Evolutionary conservation across 2,329 filamentous ascomycete species (phyloP).

Genomic region (Diplodia scrobiculata): DNA sequence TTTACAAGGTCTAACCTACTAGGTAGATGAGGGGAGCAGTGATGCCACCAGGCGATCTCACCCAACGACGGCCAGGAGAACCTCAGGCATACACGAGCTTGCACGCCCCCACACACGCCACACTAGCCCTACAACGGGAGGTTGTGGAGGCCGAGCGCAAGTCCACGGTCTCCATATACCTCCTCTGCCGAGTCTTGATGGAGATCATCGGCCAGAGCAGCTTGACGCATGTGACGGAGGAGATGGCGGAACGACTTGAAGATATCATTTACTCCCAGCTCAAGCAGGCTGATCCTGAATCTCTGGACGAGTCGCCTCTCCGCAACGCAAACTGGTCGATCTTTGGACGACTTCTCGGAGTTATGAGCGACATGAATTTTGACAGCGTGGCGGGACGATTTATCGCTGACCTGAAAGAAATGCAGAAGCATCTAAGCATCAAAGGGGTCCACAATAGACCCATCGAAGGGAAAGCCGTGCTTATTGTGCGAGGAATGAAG

Average conservation of each 20-base stretch:
- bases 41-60: slow-evolving; percentile 18
- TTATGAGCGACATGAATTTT: slow-evolving; percentile 94
- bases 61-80: slow-evolving; percentile 34
- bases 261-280: slow-evolving; percentile 96
- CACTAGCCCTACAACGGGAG: slow-evolving; percentile 64
- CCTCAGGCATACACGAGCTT: slow-evolving; percentile 35
- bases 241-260: slow-evolving; percentile 93
- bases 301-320: slow-evolving; percentile 73
- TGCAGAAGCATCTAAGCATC: slow-evolving; percentile 71
- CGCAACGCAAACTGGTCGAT: slow-evolving; percentile 95
- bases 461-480: slow-evolving; percentile 77
- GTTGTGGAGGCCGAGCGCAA: slow-evolving; percentile 81
- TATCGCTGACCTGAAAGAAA: slow-evolving; percentile 74
- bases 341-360: slow-evolving; percentile 88
- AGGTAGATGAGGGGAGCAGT: slow-evolving; percentile 36
- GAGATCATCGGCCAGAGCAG: slow-evolving; percentile 92
- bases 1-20: slow-evolving; percentile 30
- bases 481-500: slow-evolving; percentile 89
- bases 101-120: slow-evolving; percentile 38
- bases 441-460: slow-evolving; percentile 70
- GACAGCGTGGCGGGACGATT: slow-evolving; percentile 79
- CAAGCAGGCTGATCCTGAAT: slow-evolving; percentile 81
- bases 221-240: slow-evolving; percentile 75
- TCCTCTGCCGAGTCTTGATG: slow-evolving; percentile 88
- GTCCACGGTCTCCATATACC: slow-evolving; percentile 92